Evolutionary conservation across 148 eudicot genomes (phyloP), one percentile per base, ranked within the genome.

Genomic region (Pharnaceum exiguum): DNA sequence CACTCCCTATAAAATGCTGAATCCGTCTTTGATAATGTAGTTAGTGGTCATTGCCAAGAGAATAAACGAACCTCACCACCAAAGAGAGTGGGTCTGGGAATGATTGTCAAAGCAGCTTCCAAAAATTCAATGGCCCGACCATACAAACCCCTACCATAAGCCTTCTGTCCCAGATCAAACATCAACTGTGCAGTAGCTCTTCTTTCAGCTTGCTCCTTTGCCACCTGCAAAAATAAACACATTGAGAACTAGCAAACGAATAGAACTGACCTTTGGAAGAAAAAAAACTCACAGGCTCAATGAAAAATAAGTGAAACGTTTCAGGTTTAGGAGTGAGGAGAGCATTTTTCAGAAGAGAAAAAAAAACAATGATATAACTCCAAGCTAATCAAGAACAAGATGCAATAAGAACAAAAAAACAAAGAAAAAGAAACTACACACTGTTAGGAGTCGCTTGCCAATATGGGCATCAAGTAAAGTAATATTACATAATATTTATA

Each of bases 121-220:
- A 93, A 68, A 75, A 83, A 93, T 66, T 93, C 96, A 46, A 81
- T 76, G 43, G 98, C 73, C 38, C 98, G 90, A 50, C 84, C 83
- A 71, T 93, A 93, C 77, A 73, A 83, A 32, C 98, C 98, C 82
- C 79, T 88, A 50, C 85, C 98, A 62, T 93, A 93, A 57, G 98
- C 98, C 76, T 66, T 93, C 68, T 93, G 98, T 28, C 98, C 98
- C 70, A 93, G 79, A n/a, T 93, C 96, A 60, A 83, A 93, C 98
- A 93, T 93, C 70, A 88, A 72, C 43, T 93, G 69, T 46, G 98
- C 98, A 46, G 80, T 93, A 67, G 80, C 88, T 65, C 98, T 86
- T 61, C 90, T 66, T 73, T 93, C 96, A 19, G 96, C 96, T 76
- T 93, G 96, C 75, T 93, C 98, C 74, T 82, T 85, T 7, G 98